phyloP scores from a whole-genome alignment of 371 early-diverging fungal species.

The Mortierella sp. region DNA sequence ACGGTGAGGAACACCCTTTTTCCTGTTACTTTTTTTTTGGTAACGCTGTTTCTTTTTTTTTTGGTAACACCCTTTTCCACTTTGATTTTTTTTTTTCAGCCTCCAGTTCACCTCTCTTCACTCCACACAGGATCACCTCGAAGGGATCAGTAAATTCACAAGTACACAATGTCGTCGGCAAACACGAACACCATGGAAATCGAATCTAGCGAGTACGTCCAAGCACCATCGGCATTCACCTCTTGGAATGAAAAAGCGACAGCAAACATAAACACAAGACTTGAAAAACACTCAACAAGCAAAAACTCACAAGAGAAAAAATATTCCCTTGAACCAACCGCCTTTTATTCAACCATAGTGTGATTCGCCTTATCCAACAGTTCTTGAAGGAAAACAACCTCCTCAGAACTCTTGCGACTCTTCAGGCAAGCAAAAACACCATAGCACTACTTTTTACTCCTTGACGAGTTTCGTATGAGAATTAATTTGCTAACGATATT shows the following conservation, averaged over 20 bases:
- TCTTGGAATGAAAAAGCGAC: not conserved
- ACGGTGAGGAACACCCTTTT: no score
- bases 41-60: no score
- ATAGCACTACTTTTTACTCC: not conserved
- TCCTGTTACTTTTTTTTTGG: no score
- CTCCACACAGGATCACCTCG: conserved; percentile 6
- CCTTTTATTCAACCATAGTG: conserved; percentile 59
- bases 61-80: no score
- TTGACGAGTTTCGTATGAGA: not conserved
- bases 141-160: not conserved
- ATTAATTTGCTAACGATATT: not conserved
- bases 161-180: conserved; percentile 24
- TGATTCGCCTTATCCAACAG: conserved; percentile 91
- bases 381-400: conserved; percentile 93
- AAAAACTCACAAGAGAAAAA: not conserved
- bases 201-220: conserved; percentile 75
- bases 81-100: no score
- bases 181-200: conserved; percentile 68
- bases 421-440: conserved; percentile 67
- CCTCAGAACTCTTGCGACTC: conserved; percentile 71
- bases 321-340: not conserved
- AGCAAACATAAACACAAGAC: not conserved
- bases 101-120: not conserved
- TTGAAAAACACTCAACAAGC: not conserved
- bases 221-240: not conserved